Evolutionary conservation across 1,284 basidiomycete genomes (phyloP), one percentile per base, ranked within the genome.

Genomic region (Malassezia sp.): DNA sequence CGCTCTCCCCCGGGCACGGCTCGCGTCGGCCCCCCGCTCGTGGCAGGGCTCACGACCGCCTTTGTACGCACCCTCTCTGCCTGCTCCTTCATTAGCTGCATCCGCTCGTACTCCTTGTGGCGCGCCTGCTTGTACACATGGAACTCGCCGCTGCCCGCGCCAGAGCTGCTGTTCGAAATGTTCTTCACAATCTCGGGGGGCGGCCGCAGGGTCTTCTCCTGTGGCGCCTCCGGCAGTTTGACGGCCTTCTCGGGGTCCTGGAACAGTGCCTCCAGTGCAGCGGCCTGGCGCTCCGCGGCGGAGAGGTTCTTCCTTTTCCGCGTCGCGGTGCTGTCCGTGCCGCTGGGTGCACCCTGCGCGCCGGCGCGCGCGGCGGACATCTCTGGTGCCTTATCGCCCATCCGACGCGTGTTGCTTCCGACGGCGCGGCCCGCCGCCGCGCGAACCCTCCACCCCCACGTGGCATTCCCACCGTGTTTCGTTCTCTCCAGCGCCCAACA

Each of bases 81-180:
- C 56, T 80, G 75, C 53, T 93, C 87, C 56, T 93, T 86, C 77
- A 99, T 81, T 8, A 91, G 61, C 73, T 85, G 87, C 44, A 97
- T 71, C 38, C 93, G 75, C 71, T 99, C 93, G 62, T 91, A 96
- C 73, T 99, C 93, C 63, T 90, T 77, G 64, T 91, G 77, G 53
- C 93, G 75, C 55, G 82, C 81, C 34, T 93, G 89, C 71, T 97
- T 97, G 76, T 97, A 99, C 4, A 99, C 93, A 68, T 99, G 93
- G 33, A 71, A 71, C 42, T 70, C 69, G 29, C 69, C 69, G 32
- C 59, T 63, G 5, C 69, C 67, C 10, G 68, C 67, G 11, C 67
- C 69, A 15, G 69, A 64, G 31, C 57, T 66, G 28, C 58, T 61
- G 31, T 67, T 71, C 35, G 53, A 50, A 6, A 70, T 64, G 39